A percentile compares a stretch with the other conserved stretches of the same genome.
These are phyloP conservation scores for Bassia scoparia DNA, from an alignment of 148 eudicot genomes.

Conservation along the genomic window DNA sequence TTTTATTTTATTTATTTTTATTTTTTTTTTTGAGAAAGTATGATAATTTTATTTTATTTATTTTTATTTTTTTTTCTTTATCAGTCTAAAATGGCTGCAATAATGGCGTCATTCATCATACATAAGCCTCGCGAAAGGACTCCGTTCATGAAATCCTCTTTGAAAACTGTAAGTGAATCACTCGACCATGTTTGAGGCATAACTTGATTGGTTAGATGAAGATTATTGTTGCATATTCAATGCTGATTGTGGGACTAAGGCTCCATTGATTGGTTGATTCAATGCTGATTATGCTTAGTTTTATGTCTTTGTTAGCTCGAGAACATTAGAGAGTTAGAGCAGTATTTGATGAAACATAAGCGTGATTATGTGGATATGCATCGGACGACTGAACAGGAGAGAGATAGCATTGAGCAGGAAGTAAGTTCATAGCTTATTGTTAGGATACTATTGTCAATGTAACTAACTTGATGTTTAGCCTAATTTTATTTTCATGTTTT, in stretches of 20 bases:
- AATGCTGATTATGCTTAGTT: conserved; percentile 11
- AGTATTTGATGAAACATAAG: conserved; percentile 74
- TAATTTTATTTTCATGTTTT: not conserved
- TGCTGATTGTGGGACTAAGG: too few relatives aligned
- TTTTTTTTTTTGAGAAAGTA: conserved; percentile 7
- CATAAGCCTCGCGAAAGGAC: conserved; percentile 81
- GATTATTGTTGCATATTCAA: not conserved
- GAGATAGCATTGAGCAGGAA: conserved; percentile 97
- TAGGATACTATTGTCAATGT: not conserved
- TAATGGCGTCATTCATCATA: conserved; percentile 86
- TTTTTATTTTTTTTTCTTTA: conserved; percentile 14
- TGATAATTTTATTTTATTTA: too few relatives aligned
- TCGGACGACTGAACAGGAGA: conserved; percentile 88
- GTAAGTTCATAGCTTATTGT: conserved; percentile 38
- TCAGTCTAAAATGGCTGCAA: conserved; percentile 81
- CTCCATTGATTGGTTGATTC: too few relatives aligned
- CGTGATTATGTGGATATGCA: conserved; percentile 86
- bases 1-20: too few relatives aligned
- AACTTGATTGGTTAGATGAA: not conserved
- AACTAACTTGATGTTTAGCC: not conserved
- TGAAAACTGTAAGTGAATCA: conserved; percentile 58
- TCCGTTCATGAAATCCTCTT: conserved; percentile 66
- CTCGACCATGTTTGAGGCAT: not conserved
- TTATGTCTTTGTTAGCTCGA: conserved; percentile 53
- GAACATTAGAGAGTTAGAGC: conserved; percentile 69